These are phyloP conservation scores for Letharia lupina DNA, from an alignment of 495 filamentous ascomycete genomes.

Conservation along the genomic window DNA sequence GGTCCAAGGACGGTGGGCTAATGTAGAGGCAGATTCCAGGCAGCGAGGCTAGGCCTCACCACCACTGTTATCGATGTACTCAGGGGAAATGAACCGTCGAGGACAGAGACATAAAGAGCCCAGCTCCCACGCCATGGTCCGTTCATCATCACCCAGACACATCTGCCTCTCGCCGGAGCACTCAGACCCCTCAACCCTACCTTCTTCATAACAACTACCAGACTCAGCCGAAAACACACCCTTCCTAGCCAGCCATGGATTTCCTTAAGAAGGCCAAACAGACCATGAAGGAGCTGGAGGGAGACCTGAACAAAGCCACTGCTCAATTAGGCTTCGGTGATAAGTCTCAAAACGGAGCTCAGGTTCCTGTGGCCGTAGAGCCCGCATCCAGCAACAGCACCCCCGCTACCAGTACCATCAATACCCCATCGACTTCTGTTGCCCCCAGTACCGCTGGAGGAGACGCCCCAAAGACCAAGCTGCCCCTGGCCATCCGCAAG, in stretches of 20 bases:
- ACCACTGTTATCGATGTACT: background rate
- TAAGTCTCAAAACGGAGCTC: background rate
- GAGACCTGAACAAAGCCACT: conserved; percentile 2
- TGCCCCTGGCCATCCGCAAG: conserved; percentile 46
- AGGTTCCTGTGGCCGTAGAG: background rate
- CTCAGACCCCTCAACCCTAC: background rate
- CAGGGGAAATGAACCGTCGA: background rate
- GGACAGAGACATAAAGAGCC: background rate
- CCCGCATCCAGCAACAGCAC: background rate
- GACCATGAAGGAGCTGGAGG: background rate
- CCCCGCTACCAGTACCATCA: background rate
- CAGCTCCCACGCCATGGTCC: background rate
- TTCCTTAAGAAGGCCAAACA: conserved; percentile 1
- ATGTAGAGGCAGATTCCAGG: background rate
- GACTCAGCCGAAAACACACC: background rate
- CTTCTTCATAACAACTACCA: background rate
- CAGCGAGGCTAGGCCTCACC: background rate
- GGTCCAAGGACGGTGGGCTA: background rate
- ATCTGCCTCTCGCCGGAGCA: background rate
- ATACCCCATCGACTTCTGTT: conserved; percentile 8
- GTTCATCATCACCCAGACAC: background rate
- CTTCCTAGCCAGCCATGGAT: background rate
- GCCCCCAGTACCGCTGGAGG: conserved; percentile 4
- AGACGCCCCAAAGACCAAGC: conserved; percentile 28
- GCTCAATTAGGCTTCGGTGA: background rate